These are phyloP conservation scores for Saturnispora mendoncae DNA, from an alignment of 805 yeast species.

Conservation along the genomic window DNA sequence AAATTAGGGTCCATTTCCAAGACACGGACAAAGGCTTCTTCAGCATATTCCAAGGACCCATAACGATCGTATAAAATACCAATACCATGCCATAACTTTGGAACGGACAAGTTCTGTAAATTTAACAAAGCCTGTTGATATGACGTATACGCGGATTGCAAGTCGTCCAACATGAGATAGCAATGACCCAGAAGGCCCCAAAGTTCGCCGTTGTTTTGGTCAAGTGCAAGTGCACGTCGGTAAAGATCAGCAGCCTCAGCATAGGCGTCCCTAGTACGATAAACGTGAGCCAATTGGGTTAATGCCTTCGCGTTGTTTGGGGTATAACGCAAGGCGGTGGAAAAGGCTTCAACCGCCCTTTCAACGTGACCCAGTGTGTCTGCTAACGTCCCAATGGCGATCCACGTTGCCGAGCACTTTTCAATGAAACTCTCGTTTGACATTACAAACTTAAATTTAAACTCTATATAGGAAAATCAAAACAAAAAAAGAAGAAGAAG, in stretches of 20 bases:
- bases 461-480: too few relatives aligned
- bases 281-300: slow-evolving; percentile 78
- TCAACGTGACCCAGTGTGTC: slow-evolving; percentile 84
- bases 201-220: slow-evolving; percentile 87
- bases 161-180: slow-evolving; percentile 90
- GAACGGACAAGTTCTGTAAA: slow-evolving; percentile 87
- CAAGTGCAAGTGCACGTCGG: slow-evolving; percentile 72
- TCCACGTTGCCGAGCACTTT: slow-evolving; percentile 78
- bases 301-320: slow-evolving; percentile 82
- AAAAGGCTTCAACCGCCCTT: slow-evolving; percentile 81
- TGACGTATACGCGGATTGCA: slow-evolving; percentile 91
- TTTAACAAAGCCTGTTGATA: slow-evolving; percentile 93
- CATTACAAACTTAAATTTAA: too few relatives aligned
- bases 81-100: slow-evolving; percentile 97
- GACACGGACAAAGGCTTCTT: slow-evolving; percentile 95
- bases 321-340: slow-evolving; percentile 75
- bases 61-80: slow-evolving; percentile 94
- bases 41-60: slow-evolving; percentile 94
- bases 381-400: slow-evolving; percentile 81
- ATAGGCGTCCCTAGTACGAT: slow-evolving; percentile 82
- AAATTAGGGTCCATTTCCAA: slow-evolving; percentile 92
- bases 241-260: slow-evolving; percentile 92
- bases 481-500: too few relatives aligned
- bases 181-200: slow-evolving; percentile 98
- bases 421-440: slow-evolving; percentile 28